Conservation (phyloP, 768 basidiomycete genomes). For the Cystobasidium ongulense region DNA sequence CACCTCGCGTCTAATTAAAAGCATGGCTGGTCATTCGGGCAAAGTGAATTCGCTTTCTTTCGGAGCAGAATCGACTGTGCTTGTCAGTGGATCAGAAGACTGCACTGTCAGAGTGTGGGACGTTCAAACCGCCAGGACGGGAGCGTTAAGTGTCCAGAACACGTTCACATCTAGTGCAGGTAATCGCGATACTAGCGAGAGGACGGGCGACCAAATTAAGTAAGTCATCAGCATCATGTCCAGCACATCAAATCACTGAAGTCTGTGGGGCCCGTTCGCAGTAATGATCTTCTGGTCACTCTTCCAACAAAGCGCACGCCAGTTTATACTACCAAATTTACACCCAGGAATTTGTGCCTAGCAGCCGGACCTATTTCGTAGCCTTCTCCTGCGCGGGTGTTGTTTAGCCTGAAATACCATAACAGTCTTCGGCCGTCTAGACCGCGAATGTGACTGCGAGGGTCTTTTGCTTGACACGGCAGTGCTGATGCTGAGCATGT, state of each 20-base stretch:
- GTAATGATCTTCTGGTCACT: conserved; percentile 67
- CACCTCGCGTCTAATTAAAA: conserved; percentile 88
- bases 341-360: conserved; percentile 83
- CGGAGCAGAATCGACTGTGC: conserved; percentile 77
- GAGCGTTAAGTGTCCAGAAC: conserved; percentile 48
- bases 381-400: neutral
- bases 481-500: neutral
- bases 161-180: conserved; percentile 54
- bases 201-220: conserved; percentile 1
- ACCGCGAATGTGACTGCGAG: too few species aligned
- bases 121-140: conserved; percentile 47
- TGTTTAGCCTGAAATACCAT: too few species aligned
- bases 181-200: conserved; percentile 37
- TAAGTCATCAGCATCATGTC: too few species aligned
- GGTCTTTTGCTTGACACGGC: too few species aligned
- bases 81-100: conserved; percentile 85
- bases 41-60: conserved; percentile 85
- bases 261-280: neutral
- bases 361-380: conserved; percentile 56
- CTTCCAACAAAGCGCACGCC: conserved; percentile 96
- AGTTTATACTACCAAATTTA: conserved; percentile 83
- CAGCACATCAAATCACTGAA: too few species aligned
- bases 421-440: too few species aligned
- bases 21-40: conserved; percentile 86
- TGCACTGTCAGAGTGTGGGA: conserved; percentile 99